These are phyloP conservation scores for Petunia axillaris DNA, from an alignment of 257 asterid genomes.

Conservation along the genomic window DNA sequence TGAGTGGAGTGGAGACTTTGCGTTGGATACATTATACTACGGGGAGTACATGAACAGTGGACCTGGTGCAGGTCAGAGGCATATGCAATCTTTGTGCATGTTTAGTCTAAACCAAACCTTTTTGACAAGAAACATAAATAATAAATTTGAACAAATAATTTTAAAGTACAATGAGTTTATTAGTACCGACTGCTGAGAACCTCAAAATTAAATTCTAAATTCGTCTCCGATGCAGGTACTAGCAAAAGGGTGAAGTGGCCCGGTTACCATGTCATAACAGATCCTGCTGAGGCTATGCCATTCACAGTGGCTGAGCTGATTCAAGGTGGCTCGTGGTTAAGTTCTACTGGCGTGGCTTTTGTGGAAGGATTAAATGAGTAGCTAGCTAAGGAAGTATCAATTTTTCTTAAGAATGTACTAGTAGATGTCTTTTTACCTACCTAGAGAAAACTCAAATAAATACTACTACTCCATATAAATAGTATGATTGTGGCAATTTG, in stretches of 20 bases:
- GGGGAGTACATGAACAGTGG: constrained; percentile 61
- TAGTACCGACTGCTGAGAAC: too few species aligned
- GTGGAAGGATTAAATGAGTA: constrained; percentile 40
- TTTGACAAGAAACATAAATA: too few species aligned
- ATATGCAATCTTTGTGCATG: too few species aligned
- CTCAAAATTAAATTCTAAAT: too few species aligned
- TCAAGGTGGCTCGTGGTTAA: constrained; percentile 57
- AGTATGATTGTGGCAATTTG: too few species aligned
- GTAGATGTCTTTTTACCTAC: too few species aligned
- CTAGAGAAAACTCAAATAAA: too few species aligned
- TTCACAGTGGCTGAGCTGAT: constrained; percentile 55
- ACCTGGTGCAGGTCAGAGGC: constrained; percentile 46
- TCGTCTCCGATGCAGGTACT: constrained; percentile 34
- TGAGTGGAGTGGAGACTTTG: constrained; percentile 51
- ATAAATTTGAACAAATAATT: too few species aligned
- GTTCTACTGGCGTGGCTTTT: constrained; percentile 50
- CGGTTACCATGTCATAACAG: constrained; percentile 44
- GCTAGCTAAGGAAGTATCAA: not conserved
- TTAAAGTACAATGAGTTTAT: too few species aligned
- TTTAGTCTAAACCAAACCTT: too few species aligned
- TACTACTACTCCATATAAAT: too few species aligned
- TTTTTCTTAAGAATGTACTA: too few species aligned
- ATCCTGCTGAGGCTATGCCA: constrained; percentile 40
- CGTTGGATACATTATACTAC: constrained; percentile 50
- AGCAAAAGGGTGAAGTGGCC: constrained; percentile 53